Percentiles rank a stretch among this genome's conserved stretches.
Evolutionary conservation across 2,329 filamentous ascomycete genomes (phyloP).

Genomic region (Nemania diffusa): DNA sequence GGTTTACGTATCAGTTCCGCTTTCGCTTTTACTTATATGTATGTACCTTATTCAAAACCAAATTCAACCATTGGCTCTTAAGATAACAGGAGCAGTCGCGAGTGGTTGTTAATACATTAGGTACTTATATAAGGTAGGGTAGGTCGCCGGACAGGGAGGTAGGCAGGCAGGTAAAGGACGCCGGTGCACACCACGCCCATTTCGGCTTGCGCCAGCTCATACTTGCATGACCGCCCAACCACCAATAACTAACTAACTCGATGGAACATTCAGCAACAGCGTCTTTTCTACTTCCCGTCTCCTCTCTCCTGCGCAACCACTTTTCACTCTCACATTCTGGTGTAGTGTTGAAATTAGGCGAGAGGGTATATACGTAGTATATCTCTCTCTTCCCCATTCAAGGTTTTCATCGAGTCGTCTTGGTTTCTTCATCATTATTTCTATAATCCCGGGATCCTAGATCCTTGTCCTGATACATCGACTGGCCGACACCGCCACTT

Average conservation of each 20-base stretch:
- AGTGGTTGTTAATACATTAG: background rate
- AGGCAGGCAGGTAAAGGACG: conserved; percentile 10
- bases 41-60: background rate
- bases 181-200: conserved; percentile 27
- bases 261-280: conserved; percentile 13
- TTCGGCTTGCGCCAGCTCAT: conserved; percentile 38
- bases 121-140: background rate
- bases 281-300: conserved; percentile 11
- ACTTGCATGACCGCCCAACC: conserved; percentile 39
- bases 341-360: background rate
- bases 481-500: conserved; percentile 20
- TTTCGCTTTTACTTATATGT: background rate
- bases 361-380: background rate
- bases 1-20: background rate
- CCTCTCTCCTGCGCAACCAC: conserved; percentile 16
- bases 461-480: conserved; percentile 1
- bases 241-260: conserved; percentile 16
- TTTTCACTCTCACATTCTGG: background rate
- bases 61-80: background rate
- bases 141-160: background rate
- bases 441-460: background rate
- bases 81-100: conserved; percentile 6
- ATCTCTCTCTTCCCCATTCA: background rate
- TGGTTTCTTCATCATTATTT: background rate
- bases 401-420: conserved; percentile 4